phyloP scores from a whole-genome alignment of 2,329 filamentous ascomycete species.

The Magnaporthales sp. region DNA sequence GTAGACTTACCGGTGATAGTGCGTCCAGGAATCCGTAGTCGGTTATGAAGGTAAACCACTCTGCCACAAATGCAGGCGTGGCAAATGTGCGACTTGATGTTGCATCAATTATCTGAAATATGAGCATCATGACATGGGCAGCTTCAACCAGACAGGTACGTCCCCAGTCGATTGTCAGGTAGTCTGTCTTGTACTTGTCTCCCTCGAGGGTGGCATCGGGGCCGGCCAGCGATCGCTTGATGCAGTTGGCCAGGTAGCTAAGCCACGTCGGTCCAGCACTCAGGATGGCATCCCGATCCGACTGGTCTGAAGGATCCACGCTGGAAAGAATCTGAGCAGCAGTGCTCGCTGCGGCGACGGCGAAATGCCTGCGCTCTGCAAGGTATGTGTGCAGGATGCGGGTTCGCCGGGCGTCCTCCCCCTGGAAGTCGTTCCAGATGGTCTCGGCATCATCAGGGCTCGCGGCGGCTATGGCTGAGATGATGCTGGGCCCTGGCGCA shows the following conservation, averaged over 20 bases:
- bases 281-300: slow-evolving; percentile 13
- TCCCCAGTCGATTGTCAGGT: slow-evolving; percentile 50
- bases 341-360: slow-evolving; percentile 41
- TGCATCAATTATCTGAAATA: slow-evolving; percentile 59
- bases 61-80: slow-evolving; percentile 47
- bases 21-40: slow-evolving; percentile 61
- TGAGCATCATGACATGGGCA: slow-evolving; percentile 62
- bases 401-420: slow-evolving; percentile 50
- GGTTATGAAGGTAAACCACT: slow-evolving; percentile 70
- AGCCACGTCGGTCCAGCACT: slow-evolving; percentile 31
- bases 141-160: slow-evolving; percentile 60
- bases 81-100: slow-evolving; percentile 45
- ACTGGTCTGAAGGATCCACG: slow-evolving; percentile 9
- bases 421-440: slow-evolving; percentile 51
- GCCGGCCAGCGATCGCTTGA: slow-evolving; percentile 38
- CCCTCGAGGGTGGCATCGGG: slow-evolving; percentile 42
- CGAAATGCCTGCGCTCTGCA: slow-evolving; percentile 59
- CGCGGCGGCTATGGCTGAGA: slow-evolving; percentile 40
- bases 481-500: slow-evolving; percentile 46
- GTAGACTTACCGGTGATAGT: slow-evolving; percentile 37
- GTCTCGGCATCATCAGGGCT: slow-evolving; percentile 42
- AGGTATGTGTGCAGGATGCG: slow-evolving; percentile 67
- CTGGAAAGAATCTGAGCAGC: background rate
- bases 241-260: slow-evolving; percentile 34
- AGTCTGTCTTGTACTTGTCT: slow-evolving; percentile 39